These are phyloP conservation scores for Salix suchowensis DNA, from an alignment of 345 rosid genomes.

Conservation along the genomic window DNA sequence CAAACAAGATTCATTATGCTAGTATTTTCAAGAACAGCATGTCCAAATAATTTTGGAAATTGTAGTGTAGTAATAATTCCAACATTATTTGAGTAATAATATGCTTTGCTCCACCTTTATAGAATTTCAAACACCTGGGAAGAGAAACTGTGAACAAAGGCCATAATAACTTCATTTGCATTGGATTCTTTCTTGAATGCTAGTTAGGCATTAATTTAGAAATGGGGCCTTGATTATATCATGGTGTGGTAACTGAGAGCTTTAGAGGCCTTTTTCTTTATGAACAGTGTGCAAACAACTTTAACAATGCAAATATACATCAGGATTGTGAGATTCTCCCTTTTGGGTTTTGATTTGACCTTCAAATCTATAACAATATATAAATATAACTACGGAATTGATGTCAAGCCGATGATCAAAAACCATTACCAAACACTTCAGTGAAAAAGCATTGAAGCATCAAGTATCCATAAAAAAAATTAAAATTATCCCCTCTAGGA, in stretches of 20 bases:
- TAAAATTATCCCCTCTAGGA: not conserved
- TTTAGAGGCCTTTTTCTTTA: slow-evolving; percentile 5
- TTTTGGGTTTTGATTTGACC: not conserved
- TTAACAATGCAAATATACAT: not conserved
- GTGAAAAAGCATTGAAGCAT: not conserved
- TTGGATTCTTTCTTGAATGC: slow-evolving; percentile 29
- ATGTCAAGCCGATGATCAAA: not conserved
- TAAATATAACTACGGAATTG: not conserved
- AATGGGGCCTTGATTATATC: slow-evolving; percentile 9
- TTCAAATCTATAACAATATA: not conserved
- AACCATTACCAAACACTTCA: not conserved
- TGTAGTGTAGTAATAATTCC: not conserved
- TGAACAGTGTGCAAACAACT: not conserved
- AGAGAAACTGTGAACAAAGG: not conserved
- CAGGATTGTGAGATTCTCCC: not conserved
- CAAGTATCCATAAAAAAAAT: not conserved
- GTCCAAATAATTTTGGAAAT: not conserved
- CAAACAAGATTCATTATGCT: not conserved
- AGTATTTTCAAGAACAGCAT: not conserved
- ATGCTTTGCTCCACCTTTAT: not conserved
- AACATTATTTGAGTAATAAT: not conserved
- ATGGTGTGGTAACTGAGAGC: not conserved
- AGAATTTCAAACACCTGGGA: slow-evolving; percentile 1
- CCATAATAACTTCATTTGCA: not conserved
- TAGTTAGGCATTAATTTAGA: slow-evolving; percentile 19